Conservation (phyloP, 176 grass and related monocot genomes). For the bread wheat (Triticum aestivum) region DNA sequence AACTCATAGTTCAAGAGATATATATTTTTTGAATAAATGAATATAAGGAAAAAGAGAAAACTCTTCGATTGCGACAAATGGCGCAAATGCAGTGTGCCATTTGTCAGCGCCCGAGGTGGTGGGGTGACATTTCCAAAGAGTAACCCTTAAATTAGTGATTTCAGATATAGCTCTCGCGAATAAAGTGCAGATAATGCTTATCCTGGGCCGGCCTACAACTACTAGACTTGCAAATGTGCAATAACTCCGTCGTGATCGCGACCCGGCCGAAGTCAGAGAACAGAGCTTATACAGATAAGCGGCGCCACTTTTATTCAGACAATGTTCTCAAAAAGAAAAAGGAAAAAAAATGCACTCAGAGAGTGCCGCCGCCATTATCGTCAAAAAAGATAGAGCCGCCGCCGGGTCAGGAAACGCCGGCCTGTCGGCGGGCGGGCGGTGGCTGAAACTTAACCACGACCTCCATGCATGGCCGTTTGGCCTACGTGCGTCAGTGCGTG, state of each 20-base stretch:
- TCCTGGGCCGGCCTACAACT: neutral
- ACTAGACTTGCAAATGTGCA: neutral
- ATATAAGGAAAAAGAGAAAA: too few species aligned
- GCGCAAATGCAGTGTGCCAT: too few species aligned
- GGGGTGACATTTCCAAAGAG: too few species aligned
- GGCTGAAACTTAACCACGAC: neutral
- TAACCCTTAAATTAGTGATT: too few species aligned
- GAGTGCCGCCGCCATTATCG: too few species aligned
- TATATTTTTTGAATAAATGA: too few species aligned
- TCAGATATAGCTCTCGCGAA: too few species aligned
- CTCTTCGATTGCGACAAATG: too few species aligned
- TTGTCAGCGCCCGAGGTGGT: too few species aligned
- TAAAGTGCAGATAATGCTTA: neutral
- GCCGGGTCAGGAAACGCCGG: neutral
- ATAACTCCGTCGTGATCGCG: neutral
- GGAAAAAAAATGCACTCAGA: too few species aligned
- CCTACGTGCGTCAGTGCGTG: neutral
- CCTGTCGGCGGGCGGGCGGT: neutral
- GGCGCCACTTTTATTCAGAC: neutral
- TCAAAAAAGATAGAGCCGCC: too few species aligned
- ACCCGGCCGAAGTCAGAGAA: neutral
- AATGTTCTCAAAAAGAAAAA: neutral
- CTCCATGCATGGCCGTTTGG: neutral
- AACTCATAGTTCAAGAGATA: too few species aligned
- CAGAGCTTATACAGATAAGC: slow-evolving; percentile 10